phyloP scores from a whole-genome alignment of 2,329 filamentous ascomycete species.

The Plectosphaerella cucumerina region DNA sequence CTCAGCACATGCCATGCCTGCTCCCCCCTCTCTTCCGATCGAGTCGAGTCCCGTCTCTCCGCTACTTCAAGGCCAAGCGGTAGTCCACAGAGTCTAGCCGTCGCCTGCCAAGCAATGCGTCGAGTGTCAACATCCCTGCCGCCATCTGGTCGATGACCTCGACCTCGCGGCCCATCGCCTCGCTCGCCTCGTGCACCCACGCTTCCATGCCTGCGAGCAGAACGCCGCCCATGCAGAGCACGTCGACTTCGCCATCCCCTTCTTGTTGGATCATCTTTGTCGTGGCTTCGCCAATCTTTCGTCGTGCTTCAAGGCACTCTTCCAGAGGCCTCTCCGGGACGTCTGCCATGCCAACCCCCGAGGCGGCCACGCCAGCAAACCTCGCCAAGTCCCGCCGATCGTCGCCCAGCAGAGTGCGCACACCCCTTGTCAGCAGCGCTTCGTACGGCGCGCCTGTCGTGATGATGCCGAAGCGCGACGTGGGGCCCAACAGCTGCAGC shows the following conservation, averaged over 20 bases:
- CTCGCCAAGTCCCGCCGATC: constrained; percentile 2
- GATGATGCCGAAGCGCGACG: constrained; percentile 7
- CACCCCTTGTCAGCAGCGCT: constrained; percentile 4
- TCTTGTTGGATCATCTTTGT: background rate
- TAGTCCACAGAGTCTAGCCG: constrained; percentile 7
- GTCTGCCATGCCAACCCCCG: constrained; percentile 8
- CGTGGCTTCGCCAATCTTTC: constrained; percentile 5
- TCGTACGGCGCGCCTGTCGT: constrained; percentile 9
- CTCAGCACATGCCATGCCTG: background rate
- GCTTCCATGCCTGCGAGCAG: constrained; percentile 9
- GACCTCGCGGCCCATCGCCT: constrained; percentile 2
- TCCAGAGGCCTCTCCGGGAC: background rate
- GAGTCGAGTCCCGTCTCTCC: background rate
- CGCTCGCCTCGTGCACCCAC: constrained; percentile 10
- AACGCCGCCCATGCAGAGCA: constrained; percentile 10
- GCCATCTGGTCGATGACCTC: constrained; percentile 9
- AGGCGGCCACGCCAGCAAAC: constrained; percentile 8
- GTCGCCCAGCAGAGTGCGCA: constrained; percentile 3
- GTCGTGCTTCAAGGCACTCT: background rate
- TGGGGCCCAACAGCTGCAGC: constrained; percentile 3
- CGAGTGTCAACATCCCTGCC: constrained; percentile 9
- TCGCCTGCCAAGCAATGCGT: constrained; percentile 4
- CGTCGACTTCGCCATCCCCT: background rate
- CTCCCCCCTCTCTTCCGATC: too few relatives aligned
- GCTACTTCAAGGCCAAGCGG: constrained; percentile 6